Evolutionary conservation across 2,329 filamentous ascomycete species (phyloP), one percentile per base, ranked within the genome.

Genomic region (Aspergillus oerlinghausenensis): DNA sequence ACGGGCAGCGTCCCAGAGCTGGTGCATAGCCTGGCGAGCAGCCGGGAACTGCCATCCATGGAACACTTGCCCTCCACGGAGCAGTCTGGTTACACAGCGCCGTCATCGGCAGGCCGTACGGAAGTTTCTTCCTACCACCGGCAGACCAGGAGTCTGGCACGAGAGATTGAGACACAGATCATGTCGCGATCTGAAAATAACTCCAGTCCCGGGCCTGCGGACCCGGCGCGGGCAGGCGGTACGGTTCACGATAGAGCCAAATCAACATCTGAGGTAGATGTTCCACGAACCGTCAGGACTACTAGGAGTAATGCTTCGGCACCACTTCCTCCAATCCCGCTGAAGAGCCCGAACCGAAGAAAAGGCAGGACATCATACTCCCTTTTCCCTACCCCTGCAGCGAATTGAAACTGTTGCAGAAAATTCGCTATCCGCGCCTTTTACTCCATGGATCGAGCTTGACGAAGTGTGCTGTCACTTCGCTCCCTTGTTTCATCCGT

Each of bases 1-100:
- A 75, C 76, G 19, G 72, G 68, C 23, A 78, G 74, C 56, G 70
- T 79, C 17, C 77, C 77, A 1, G 78, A 80, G 47, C 65, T 79
- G 42, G 65, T 78, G 28, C 71, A 75, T 53, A 75, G 73, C 52
- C 65, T 75, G 9, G 70, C 66, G 49, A 74, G 64, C 61, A 76
- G 75, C 62, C 72, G 75, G 35, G 75, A 78, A 59, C 66, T 66
- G 54, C 65, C 66, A 62, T 62, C 61, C 28, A 69, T 58, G 29
- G 65, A 67, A 50, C 64, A 60, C 29, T 50, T 59, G 49, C 64
- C 56, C 51, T 61, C 65, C 47, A 64, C 51, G 32, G 67, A 66
- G 54, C 61, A 57, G 4, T 52, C 63, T 9, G 55, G 48, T 32
- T 48, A 29, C 40, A 54, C 10, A 55, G 56, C 50, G 5, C 43